Evolutionary conservation across 768 basidiomycete species (phyloP).

Genomic region (Xerocomellus chrysenteron): DNA sequence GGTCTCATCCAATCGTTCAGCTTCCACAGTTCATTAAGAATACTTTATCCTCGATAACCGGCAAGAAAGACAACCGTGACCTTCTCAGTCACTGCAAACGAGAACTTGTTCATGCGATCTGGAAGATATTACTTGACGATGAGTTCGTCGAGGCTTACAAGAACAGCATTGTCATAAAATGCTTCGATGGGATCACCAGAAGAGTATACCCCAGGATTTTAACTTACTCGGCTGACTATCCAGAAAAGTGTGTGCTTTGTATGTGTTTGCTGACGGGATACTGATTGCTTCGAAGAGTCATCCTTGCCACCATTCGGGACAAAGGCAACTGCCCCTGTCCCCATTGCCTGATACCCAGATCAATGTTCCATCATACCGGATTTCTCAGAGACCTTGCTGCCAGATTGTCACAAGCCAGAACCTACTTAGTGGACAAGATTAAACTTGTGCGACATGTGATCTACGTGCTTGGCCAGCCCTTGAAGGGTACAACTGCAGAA

Average conservation of each 20-base stretch:
- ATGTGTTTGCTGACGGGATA: no score
- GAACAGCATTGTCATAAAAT: no score
- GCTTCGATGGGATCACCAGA: no score
- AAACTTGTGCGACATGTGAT: background rate
- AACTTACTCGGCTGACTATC: no score
- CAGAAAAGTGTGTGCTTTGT: no score
- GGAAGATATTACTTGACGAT: background rate
- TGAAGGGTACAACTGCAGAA: background rate
- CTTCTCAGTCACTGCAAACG: slow-evolving; percentile 1
- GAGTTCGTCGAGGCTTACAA: slow-evolving; percentile 1
- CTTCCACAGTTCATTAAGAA: background rate
- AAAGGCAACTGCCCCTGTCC: background rate
- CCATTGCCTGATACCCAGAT: background rate
- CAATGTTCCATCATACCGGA: background rate
- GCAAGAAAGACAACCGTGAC: background rate
- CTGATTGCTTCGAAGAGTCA: no score
- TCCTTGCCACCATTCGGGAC: no score
- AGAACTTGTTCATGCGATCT: background rate
- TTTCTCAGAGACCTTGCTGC: background rate
- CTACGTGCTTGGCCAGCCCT: background rate
- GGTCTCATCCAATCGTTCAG: background rate
- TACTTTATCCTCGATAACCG: background rate
- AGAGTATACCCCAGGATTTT: no score
- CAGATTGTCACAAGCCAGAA: background rate
- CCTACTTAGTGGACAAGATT: background rate